Conservation (phyloP, 2,329 filamentous ascomycete genomes). For the Periconia sp. region DNA sequence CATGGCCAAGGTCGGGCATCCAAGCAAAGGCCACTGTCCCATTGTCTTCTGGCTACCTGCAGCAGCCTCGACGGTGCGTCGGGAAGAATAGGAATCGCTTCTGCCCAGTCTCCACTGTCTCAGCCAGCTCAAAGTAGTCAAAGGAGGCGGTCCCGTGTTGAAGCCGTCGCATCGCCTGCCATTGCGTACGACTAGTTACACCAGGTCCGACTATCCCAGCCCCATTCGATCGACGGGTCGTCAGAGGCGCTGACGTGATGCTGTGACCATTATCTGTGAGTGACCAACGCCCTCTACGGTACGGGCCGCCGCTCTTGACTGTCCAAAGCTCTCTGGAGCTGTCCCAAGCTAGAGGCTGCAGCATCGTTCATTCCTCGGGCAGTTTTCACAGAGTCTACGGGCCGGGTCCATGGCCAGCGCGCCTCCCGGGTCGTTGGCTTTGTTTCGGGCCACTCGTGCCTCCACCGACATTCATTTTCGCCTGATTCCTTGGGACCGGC, state of each 20-base stretch:
- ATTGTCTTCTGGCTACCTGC: conserved; percentile 41
- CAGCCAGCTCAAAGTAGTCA: conserved; percentile 32
- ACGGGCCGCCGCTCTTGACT: conserved; percentile 28
- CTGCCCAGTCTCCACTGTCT: conserved; percentile 33
- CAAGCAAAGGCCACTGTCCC: conserved; percentile 31
- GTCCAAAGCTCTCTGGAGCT: conserved; percentile 10
- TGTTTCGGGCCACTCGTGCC: conserved; percentile 19
- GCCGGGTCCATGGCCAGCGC: neutral
- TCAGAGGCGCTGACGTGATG: conserved; percentile 31
- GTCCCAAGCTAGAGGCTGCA: too few species aligned
- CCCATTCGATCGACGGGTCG: conserved; percentile 28
- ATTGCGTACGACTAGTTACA: conserved; percentile 35
- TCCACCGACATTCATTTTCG: conserved; percentile 12
- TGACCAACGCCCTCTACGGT: conserved; percentile 36
- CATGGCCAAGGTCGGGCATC: conserved; percentile 34
- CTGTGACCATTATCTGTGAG: conserved; percentile 26
- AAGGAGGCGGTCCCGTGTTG: conserved; percentile 23
- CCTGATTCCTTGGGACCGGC: conserved; percentile 3
- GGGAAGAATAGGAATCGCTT: conserved; percentile 35
- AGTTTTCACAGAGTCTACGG: conserved; percentile 1
- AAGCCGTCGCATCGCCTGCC: conserved; percentile 17
- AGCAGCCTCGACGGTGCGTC: conserved; percentile 37
- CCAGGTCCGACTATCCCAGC: conserved; percentile 29
- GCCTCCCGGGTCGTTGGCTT: conserved; percentile 15
- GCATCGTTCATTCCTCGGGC: too few species aligned